Evolutionary conservation across 306 rosid species (phyloP), one percentile per base, ranked within the genome.

Genomic region (Prunus mira): DNA sequence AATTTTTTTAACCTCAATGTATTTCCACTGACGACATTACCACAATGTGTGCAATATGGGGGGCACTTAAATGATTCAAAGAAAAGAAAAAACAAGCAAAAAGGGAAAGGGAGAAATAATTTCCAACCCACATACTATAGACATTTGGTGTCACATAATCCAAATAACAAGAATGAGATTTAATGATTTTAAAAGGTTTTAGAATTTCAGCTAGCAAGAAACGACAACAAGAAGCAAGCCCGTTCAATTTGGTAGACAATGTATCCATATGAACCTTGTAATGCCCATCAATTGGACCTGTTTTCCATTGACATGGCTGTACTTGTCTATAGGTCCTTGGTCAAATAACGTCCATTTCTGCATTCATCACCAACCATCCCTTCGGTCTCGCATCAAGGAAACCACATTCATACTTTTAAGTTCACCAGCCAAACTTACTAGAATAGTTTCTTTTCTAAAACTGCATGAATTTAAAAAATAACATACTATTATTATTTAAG

Each of bases 271-370:
- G 27, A 34, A 54, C 47, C 18, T 8, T 11, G 47, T 30, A 7
- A 30, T 34, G 18, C 19, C 28, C 62, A 12, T 43, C 15, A 32
- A 34, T 17, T 22, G 41, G 27, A 24, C 55, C 30, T 19, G 12
- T 51, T 78, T 19, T 25, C 66, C 18, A 51, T 58, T 60, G 18
- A 78, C 69, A 69, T 14, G 54, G 45, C 27, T 69, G 1, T 58
- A 47, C 56, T 65, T 15, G 47, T 17, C 49, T 12, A 56, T 6
- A 38, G 60, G 52, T 51, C 38, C 32, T 72, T 18, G 14, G 38
- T 54, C 76, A 32, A 41, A 38, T 9, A 69, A 32, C 65, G 12
- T 38, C 11, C 47, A 70, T 5, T 67, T 78, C 57, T 49, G 13
- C 60, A 24, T 62, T 74, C 32, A 46, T 62, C 28, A 17, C 65